Conservation (phyloP, 2,329 filamentous ascomycete genomes). For the Fusarium sp. region DNA sequence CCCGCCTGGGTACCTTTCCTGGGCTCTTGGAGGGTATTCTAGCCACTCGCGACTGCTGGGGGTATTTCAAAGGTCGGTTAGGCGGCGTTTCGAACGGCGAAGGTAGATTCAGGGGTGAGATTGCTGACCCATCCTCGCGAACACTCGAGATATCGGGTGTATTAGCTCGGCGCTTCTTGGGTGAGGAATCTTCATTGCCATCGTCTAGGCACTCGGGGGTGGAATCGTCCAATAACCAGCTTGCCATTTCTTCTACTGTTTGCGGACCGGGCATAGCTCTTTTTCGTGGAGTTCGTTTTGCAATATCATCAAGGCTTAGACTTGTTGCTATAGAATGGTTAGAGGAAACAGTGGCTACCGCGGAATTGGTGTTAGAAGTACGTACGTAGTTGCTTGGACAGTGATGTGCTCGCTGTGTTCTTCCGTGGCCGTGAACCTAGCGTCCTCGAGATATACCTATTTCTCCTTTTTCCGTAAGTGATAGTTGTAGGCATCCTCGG, state of each 20-base stretch:
- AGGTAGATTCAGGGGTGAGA: slow-evolving; percentile 23
- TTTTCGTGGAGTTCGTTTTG: slow-evolving; percentile 24
- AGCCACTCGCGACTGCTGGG: slow-evolving; percentile 11
- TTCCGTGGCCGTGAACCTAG: slow-evolving; percentile 46
- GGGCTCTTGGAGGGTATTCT: slow-evolving; percentile 20
- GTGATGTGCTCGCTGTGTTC: slow-evolving; percentile 25
- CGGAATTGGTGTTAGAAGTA: neutral
- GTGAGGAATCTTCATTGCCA: slow-evolving; percentile 1
- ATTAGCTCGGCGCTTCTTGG: slow-evolving; percentile 16
- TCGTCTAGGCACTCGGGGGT: slow-evolving; percentile 14
- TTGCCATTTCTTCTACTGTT: slow-evolving; percentile 48
- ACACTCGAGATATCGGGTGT: neutral
- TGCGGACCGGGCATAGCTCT: slow-evolving; percentile 7
- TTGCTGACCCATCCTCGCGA: neutral
- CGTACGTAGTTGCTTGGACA: slow-evolving; percentile 36
- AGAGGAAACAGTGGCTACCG: neutral
- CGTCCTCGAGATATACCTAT: slow-evolving; percentile 43
- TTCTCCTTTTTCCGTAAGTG: slow-evolving; percentile 49
- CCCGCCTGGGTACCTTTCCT: slow-evolving; percentile 21
- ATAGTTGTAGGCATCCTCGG: slow-evolving; percentile 41
- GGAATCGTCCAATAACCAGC: slow-evolving; percentile 46
- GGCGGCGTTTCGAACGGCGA: slow-evolving; percentile 17
- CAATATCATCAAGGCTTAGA: neutral
- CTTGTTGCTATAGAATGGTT: slow-evolving; percentile 6
- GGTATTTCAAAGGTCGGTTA: neutral